Evolutionary conservation across 805 yeast genomes (phyloP), one percentile per base, ranked within the genome.

Genomic region (Sugiyamaella boreocaroliniensis): DNA sequence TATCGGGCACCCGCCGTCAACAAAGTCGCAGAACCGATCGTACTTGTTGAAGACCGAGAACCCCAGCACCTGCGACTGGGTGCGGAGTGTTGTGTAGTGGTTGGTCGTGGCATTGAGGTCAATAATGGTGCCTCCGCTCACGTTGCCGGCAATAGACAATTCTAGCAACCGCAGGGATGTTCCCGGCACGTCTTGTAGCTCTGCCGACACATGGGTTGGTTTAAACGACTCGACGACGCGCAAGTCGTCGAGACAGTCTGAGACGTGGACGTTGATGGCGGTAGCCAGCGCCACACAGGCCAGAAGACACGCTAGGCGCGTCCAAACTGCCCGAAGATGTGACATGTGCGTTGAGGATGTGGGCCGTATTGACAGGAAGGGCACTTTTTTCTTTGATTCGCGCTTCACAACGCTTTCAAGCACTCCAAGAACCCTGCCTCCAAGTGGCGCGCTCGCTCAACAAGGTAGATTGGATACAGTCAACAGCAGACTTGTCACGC

Each of bases 41-140:
- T 59, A 66, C 29, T 54, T 32, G 45, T 55, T 52, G 34, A 53
- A 51, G 16, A 58, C 40, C 2, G 43, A 43, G 51, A 54, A 60
- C 50, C 60, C 61, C 41, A 64, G 51, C n/a, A 63, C 60, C 12
- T 49, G 29, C 16, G 59, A 46, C 40, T 59, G 48, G 6, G 61
- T 53, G 10, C 60, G 56, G 43, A 66, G 54, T 12, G 69, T 65
- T 4, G 69, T 58, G 52, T 58, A 61, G 49, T 57, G 49, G 50
- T 61, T 61, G 6, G 62, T 56, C 15, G 52, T 32, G n/a, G 50
- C 48, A 45, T 60, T 50, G 43, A 59, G 48, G 47, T 61, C 64
- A 14, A 18, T 40, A 4, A 61, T 29, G 5, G 26, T 34, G 18
- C 55, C 58, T 4, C 57, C 55, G 6, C 43, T 19, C 22, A 58